phyloP scores from a whole-genome alignment of 768 basidiomycete genomes.

The Hebeloma cylindrosporum region DNA sequence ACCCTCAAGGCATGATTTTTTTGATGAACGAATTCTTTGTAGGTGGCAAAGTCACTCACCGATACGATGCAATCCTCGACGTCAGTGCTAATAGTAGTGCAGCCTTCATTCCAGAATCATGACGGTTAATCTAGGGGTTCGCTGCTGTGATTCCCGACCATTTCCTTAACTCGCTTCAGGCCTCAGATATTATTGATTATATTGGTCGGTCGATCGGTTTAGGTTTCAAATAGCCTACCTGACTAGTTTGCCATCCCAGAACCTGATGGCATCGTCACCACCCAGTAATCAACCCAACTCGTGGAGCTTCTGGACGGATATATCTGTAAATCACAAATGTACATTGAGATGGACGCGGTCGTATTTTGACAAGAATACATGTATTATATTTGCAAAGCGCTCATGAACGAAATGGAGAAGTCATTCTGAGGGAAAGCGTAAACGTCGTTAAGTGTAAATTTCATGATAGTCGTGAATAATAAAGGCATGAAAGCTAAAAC shows the following conservation, averaged over 20 bases:
- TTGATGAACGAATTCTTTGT: neutral
- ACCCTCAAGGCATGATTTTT: too few species aligned
- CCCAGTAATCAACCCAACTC: slow-evolving; percentile 26
- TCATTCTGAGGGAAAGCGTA: too few species aligned
- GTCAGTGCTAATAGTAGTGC: too few species aligned
- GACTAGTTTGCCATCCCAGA: slow-evolving; percentile 29
- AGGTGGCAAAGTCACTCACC: slow-evolving; percentile 47
- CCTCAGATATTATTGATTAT: slow-evolving; percentile 39
- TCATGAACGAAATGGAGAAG: too few species aligned
- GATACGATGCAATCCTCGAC: slow-evolving; percentile 39
- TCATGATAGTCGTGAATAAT: too few species aligned
- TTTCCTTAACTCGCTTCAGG: slow-evolving; percentile 33
- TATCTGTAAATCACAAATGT: neutral
- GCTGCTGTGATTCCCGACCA: slow-evolving; percentile 28
- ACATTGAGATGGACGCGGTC: too few species aligned
- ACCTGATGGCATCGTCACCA: slow-evolving; percentile 42
- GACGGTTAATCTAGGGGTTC: slow-evolving; percentile 33
- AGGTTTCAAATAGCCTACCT: neutral
- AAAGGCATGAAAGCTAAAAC: too few species aligned
- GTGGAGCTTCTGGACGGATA: too few species aligned
- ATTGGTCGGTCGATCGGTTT: slow-evolving; percentile 38
- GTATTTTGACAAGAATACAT: too few species aligned
- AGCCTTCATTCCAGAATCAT: too few species aligned
- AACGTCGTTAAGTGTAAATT: too few species aligned
- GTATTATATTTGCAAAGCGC: too few species aligned